Evolutionary conservation across 192 early-diverging fungal genomes (phyloP).

Genomic region (Backusella tarrabulga): DNA sequence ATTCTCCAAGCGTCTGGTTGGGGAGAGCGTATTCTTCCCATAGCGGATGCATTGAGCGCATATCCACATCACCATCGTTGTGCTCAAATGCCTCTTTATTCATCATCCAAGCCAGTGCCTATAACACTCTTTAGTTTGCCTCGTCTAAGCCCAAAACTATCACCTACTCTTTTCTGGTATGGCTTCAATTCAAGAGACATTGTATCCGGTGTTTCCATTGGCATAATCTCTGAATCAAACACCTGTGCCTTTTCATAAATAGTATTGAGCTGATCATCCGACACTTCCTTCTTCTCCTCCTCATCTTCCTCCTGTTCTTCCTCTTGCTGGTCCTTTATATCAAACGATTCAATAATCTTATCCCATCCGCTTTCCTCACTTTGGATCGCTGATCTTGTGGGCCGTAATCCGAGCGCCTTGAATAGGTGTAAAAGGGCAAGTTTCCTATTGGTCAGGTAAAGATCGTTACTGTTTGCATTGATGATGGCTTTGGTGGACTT

Average conservation of each 20-base stretch:
- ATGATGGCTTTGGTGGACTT: not conserved
- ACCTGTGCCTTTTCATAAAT: conserved; percentile 57
- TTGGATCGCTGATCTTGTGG: conserved; percentile 21
- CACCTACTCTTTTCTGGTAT: conserved; percentile 44
- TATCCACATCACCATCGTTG: conserved; percentile 5
- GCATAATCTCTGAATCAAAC: conserved; percentile 43
- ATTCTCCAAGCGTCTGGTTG: conserved; percentile 25
- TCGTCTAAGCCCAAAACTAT: not conserved
- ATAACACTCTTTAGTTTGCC: not conserved
- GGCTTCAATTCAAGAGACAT: conserved; percentile 44
- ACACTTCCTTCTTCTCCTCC: conserved; percentile 42
- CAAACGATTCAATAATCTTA: conserved; percentile 8
- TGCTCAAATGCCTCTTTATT: conserved; percentile 34
- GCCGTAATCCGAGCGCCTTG: conserved; percentile 12
- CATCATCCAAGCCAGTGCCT: conserved; percentile 55
- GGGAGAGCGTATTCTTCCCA: conserved; percentile 54
- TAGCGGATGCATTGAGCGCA: conserved; percentile 49
- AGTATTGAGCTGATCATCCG: conserved; percentile 49
- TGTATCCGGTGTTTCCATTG: conserved; percentile 44
- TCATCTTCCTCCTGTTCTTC: conserved; percentile 5
- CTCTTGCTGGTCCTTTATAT: not conserved
- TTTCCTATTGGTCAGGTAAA: conserved; percentile 5
- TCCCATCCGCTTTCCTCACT: conserved; percentile 1
- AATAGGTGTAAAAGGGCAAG: conserved; percentile 23
- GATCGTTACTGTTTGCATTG: not conserved